Evolutionary conservation across 2,329 filamentous ascomycete genomes (phyloP).

Genomic region (Seiridium unicorne): DNA sequence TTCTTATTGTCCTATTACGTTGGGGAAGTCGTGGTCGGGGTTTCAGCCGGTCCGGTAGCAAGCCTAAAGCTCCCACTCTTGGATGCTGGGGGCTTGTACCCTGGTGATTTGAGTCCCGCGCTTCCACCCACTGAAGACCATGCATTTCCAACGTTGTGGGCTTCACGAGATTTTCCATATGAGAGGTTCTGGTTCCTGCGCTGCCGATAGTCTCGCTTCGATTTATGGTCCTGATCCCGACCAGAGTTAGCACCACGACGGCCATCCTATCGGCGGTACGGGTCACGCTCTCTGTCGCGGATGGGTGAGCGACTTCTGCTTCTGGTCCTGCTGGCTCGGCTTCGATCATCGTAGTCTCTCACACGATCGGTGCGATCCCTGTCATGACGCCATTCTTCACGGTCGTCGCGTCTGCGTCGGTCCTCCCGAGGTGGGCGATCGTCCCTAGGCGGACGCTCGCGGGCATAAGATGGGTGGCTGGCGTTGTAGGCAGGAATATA

Average conservation of each 20-base stretch:
- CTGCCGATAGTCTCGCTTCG: not conserved
- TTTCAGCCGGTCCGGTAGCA: too few species aligned
- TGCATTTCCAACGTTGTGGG: constrained; percentile 9
- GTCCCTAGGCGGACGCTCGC: constrained; percentile 18
- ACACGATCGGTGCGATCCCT: constrained; percentile 32
- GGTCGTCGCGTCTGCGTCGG: constrained; percentile 30
- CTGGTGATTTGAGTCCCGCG: too few species aligned
- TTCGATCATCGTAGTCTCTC: constrained; percentile 31
- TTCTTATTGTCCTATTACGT: too few species aligned
- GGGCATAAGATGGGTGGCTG: constrained; percentile 25
- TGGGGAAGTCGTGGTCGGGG: too few species aligned
- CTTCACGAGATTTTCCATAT: not conserved
- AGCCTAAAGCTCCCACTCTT: too few species aligned
- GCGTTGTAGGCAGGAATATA: constrained; percentile 48
- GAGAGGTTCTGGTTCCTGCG: not conserved
- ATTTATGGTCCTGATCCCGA: not conserved
- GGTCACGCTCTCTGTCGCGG: constrained; percentile 43
- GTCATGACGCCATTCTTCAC: constrained; percentile 35
- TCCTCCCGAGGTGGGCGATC: constrained; percentile 26
- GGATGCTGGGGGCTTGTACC: too few species aligned
- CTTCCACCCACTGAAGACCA: too few species aligned
- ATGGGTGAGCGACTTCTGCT: constrained; percentile 45
- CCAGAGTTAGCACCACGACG: not conserved
- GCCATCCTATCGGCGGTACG: constrained; percentile 46
- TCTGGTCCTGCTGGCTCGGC: constrained; percentile 37